Base-by-base conservation (phyloP, 345 rosid genomes). In the Eucalyptus tenuipes region DNA sequence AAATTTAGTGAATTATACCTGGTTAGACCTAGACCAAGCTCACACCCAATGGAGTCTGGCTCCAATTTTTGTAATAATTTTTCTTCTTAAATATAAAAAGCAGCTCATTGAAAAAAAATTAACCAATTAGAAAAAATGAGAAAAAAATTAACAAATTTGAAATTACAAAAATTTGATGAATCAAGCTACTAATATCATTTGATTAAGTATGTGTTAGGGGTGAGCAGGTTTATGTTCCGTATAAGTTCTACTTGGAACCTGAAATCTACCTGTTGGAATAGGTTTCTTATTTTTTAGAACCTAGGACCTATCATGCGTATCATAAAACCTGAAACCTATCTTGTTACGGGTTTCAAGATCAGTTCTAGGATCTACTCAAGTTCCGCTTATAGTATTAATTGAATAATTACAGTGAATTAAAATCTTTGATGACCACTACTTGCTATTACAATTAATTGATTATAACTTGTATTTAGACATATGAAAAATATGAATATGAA, bases 231-330 rank as follows among this genome's bases (percentile, higher is more conserved):
- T 52, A 52, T 10, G 55, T 52, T 1, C 0, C 2, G 2, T 52
- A 52, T 1, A 52, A 10, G 57, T 52, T 52, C 1, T 0, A 52
- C 4, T 52, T 52, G 25, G 25, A 52, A 52, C 10, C 2, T 52
- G 4, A 52, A 7, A 52, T 4, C 10, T 52, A 52, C 10, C 10
- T 0, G 2, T 52, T 52, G 0, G 55, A 52, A 18, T 0, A 52
- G 8, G 55, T 52, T 52, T 52, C 0, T 52, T 52, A 52, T 52
- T 52, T 18, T 52, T 52, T 52, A 52, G 57, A 52, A 52, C 4
- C 2, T 52, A 1, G 4, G 18, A 52, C 0, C 10, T 18, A 52
- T 52, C 24, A 0, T 3, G 10, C 10, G 0, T 52, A 52, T 2
- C 10, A 0, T 52, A 18, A 10, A 52, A 52, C 25, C 0, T 20